A percentile compares a stretch with the other conserved stretches of the same genome.
phyloP scores from a whole-genome alignment of 768 basidiomycete genomes.

The Tylopilus plumbeoviolaceoides region DNA sequence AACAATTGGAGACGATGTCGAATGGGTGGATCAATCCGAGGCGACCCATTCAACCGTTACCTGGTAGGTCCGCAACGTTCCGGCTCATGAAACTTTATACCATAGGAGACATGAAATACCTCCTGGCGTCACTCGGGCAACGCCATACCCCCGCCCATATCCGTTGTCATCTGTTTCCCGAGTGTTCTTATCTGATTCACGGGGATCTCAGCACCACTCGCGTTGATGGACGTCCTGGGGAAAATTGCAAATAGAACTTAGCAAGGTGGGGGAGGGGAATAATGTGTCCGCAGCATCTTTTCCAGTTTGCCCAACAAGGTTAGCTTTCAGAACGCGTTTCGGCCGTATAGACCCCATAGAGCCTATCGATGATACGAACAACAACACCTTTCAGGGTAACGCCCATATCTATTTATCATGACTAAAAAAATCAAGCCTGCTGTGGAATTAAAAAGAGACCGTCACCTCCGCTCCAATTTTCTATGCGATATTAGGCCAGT shows the following conservation, averaged over 20 bases:
- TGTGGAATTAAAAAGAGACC: slow-evolving; percentile 5
- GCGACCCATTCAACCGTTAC: slow-evolving; percentile 43
- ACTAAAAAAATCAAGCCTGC: slow-evolving; percentile 15
- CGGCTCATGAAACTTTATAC: slow-evolving; percentile 49
- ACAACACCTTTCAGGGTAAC: slow-evolving; percentile 7
- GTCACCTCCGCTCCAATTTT: slow-evolving; percentile 20
- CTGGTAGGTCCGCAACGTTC: slow-evolving; percentile 45
- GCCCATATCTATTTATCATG: slow-evolving; percentile 16
- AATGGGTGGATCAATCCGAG: slow-evolving; percentile 21
- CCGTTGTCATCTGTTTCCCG: slow-evolving; percentile 24
- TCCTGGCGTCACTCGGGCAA: slow-evolving; percentile 19
- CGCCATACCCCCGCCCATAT: slow-evolving; percentile 28
- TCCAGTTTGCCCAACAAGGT: slow-evolving; percentile 40
- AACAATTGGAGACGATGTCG: slow-evolving; percentile 14
- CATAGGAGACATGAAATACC: slow-evolving; percentile 40
- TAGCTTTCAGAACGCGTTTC: slow-evolving; percentile 29
- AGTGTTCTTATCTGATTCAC: slow-evolving; percentile 34
- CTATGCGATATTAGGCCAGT: slow-evolving; percentile 45
- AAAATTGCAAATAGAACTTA: slow-evolving; percentile 32
- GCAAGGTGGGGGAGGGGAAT: slow-evolving; percentile 47
- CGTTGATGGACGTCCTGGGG: slow-evolving; percentile 31
- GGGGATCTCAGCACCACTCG: slow-evolving; percentile 31
- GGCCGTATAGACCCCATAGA: slow-evolving; percentile 28
- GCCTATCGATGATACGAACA: slow-evolving; percentile 13
- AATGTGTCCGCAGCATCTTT: slow-evolving; percentile 36